Evolutionary conservation across 495 filamentous ascomycete genomes (phyloP), one percentile per base, ranked within the genome.

Genomic region (Penicillium flavigenum): DNA sequence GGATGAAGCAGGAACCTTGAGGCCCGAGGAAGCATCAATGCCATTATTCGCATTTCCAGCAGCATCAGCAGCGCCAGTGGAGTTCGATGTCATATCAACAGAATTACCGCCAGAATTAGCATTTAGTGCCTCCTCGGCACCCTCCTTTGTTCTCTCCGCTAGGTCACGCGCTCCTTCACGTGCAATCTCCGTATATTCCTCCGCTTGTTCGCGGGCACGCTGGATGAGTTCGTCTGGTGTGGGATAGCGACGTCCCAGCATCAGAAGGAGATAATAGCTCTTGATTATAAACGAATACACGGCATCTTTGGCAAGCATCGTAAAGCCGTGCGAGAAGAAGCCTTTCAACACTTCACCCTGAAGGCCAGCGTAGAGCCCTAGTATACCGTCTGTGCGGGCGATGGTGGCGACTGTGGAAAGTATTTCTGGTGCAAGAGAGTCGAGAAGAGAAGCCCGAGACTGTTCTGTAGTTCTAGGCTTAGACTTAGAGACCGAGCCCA

Each of bases 221-320:
- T 69, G 63, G 10, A 79, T 67, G 8, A 80, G 63, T 52, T 74
- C 72, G 11, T 81, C 73, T 0, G 78, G 71, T 4, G 66, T 73
- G 0, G 79, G 78, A 55, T 79, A 79, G n/a, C 64, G 69, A 31
- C 70, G 67, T 1, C 72, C 53, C 5, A 72, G 41, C 32, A 78
- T 63, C 2, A 79, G 66, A 1, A 79, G 60, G 22, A 72, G 45
- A 38, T 80, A 88, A 68, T 93, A 95, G 14, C 84, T 63, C 57
- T 81, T 82, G 22, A 96, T 78, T 56, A 96, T 83, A 17, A 84
- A 61, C n/a, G 79, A 72, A 60, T 96, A 91, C n/a, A 91, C 83
- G 16, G 79, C 72, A 51, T 95, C 88, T 71, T 96, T 96, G 27
- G 89, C 82, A 47, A 95, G 71, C 90, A 96, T 96, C n/a, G 91